These are phyloP conservation scores for Fraxinus nigra DNA, from an alignment of 305 asterid species.

Conservation along the genomic window DNA sequence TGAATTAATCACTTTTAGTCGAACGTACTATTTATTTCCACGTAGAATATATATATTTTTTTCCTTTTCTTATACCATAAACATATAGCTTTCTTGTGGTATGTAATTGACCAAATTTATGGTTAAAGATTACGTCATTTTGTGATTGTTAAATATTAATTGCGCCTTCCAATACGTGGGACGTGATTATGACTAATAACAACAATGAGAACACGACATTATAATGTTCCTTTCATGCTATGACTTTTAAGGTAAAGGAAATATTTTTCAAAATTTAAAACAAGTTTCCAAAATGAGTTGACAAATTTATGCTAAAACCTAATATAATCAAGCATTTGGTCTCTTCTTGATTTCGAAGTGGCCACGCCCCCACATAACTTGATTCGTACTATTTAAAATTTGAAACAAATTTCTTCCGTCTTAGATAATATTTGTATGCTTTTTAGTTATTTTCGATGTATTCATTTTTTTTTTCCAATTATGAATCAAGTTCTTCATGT, in stretches of 20 bases:
- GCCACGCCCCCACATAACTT: background rate
- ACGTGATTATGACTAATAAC: background rate
- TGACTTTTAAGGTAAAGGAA: background rate
- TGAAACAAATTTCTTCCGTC: background rate
- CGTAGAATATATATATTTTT: background rate
- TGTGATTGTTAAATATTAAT: background rate
- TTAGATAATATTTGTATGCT: background rate
- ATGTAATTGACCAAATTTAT: background rate
- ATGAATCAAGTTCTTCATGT: background rate
- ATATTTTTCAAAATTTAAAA: background rate
- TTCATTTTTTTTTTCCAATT: background rate
- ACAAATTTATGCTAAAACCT: background rate
- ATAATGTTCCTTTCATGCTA: background rate
- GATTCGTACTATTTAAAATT: background rate
- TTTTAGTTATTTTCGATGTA: background rate
- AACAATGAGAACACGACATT: background rate
- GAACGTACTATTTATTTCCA: background rate
- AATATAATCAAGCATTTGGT: background rate
- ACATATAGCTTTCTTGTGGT: background rate
- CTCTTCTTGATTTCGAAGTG: background rate
- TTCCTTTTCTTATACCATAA: too few species aligned
- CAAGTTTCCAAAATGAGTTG: background rate
- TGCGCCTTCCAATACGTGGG: background rate
- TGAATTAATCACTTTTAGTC: too few species aligned
- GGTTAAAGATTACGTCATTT: background rate